Evolutionary conservation across 1,139 yeast genomes (phyloP).

Genomic region (Saccharomycopsis phalli): DNA sequence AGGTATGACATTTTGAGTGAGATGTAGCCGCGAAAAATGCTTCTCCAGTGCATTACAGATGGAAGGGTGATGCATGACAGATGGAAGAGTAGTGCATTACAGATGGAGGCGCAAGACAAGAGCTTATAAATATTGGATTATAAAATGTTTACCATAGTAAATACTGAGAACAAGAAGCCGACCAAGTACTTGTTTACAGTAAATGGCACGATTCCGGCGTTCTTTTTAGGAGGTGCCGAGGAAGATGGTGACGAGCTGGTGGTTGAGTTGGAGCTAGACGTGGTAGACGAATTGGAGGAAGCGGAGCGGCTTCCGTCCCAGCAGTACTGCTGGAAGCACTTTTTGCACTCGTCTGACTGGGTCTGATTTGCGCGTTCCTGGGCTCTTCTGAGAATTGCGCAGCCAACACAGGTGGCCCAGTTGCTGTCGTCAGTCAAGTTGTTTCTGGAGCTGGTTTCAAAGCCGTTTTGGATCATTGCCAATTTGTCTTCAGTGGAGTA

Average conservation of each 20-base stretch:
- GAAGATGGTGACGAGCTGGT: background rate
- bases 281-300: constrained; percentile 28
- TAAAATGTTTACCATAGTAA: background rate
- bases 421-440: constrained; percentile 65
- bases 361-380: constrained; percentile 60
- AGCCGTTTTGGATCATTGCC: constrained; percentile 67
- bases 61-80: no score
- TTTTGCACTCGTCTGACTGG: constrained; percentile 62
- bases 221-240: background rate
- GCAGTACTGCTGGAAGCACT: constrained; percentile 69
- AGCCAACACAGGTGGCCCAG: constrained; percentile 76
- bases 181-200: background rate
- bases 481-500: constrained; percentile 52
- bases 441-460: constrained; percentile 63
- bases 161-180: background rate
- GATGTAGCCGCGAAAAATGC: no score
- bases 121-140: background rate
- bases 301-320: constrained; percentile 54
- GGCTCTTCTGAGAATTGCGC: constrained; percentile 80
- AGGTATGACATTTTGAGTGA: no score
- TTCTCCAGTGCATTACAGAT: no score
- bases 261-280: constrained; percentile 26
- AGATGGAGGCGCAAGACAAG: no score
- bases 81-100: no score
- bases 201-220: background rate